Percentiles rank a stretch among this genome's conserved stretches.
Conservation (phyloP, 1,284 basidiomycete genomes). For the Leccinum proximum region DNA sequence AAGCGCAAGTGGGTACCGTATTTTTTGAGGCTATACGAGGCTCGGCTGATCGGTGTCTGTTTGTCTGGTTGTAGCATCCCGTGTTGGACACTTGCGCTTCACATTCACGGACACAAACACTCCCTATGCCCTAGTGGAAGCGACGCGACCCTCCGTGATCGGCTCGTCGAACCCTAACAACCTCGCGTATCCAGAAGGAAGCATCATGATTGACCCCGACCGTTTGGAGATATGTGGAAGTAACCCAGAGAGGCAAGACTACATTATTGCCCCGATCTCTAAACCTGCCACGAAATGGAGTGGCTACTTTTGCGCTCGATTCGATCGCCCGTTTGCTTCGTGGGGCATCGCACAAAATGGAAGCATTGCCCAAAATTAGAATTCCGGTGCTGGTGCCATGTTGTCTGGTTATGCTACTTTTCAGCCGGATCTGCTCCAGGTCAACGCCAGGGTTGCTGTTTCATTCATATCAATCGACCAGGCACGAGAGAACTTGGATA, state of each 20-base stretch:
- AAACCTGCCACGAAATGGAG: conserved; percentile 50
- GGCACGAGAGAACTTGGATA: conserved; percentile 60
- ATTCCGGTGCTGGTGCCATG: conserved; percentile 37
- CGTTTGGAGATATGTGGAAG: conserved; percentile 61
- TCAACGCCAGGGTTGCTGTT: conserved; percentile 69
- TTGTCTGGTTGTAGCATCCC: conserved; percentile 50
- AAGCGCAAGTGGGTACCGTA: conserved; percentile 59
- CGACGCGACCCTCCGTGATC: conserved; percentile 59
- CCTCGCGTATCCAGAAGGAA: conserved; percentile 59
- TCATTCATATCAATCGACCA: conserved; percentile 80
- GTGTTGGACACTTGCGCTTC: conserved; percentile 77
- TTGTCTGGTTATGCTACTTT: conserved; percentile 65
- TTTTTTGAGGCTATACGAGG: not conserved
- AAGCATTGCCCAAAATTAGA: conserved; percentile 32
- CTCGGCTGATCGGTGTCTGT: conserved; percentile 2
- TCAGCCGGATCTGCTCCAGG: conserved; percentile 30
- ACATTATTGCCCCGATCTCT: conserved; percentile 57
- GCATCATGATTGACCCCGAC: conserved; percentile 45
- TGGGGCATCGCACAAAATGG: conserved; percentile 53
- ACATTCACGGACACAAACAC: conserved; percentile 47
- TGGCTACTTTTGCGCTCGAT: conserved; percentile 75
- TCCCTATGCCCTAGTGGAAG: conserved; percentile 72
- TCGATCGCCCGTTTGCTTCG: conserved; percentile 47
- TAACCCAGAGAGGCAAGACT: conserved; percentile 76
- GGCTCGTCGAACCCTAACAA: conserved; percentile 60